Conservation (phyloP, 225 moss, liverwort and hornwort genomes). For the Antitrichia curtipendula region DNA sequence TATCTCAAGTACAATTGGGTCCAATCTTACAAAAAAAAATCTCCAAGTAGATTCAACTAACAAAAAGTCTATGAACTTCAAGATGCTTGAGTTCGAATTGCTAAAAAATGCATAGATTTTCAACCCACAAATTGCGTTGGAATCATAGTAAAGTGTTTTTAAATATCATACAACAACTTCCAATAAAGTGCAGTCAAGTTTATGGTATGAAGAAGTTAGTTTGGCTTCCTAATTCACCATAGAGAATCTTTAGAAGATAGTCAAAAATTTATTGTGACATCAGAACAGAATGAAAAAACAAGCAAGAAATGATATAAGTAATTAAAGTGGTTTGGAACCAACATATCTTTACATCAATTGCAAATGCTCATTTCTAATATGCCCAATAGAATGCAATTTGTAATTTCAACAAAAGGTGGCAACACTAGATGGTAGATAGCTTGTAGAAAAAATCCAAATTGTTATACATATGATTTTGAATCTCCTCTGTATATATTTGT, state of each 20-base stretch:
- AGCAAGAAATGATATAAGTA: neutral
- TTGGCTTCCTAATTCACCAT: neutral
- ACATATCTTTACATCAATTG: neutral
- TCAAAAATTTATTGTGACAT: neutral
- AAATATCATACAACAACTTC: neutral
- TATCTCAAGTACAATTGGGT: neutral
- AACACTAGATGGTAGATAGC: neutral
- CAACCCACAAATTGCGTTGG: neutral
- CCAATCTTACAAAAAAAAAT: neutral
- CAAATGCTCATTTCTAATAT: neutral
- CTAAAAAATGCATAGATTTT: neutral
- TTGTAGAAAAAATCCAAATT: neutral
- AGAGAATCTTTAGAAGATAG: neutral
- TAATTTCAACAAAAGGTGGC: rapidly evolving
- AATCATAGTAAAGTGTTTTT: neutral
- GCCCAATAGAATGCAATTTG: neutral
- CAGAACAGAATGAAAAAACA: rapidly evolving
- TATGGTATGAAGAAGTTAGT: neutral
- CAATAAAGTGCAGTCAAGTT: neutral
- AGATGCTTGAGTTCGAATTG: neutral
- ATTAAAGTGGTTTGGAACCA: rapidly evolving
- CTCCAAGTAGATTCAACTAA: neutral
- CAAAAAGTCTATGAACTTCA: neutral
- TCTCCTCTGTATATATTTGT: neutral
- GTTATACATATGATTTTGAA: neutral